These are phyloP conservation scores for Gossypium laxum DNA, from an alignment of 441 rosid species.

Conservation along the genomic window DNA sequence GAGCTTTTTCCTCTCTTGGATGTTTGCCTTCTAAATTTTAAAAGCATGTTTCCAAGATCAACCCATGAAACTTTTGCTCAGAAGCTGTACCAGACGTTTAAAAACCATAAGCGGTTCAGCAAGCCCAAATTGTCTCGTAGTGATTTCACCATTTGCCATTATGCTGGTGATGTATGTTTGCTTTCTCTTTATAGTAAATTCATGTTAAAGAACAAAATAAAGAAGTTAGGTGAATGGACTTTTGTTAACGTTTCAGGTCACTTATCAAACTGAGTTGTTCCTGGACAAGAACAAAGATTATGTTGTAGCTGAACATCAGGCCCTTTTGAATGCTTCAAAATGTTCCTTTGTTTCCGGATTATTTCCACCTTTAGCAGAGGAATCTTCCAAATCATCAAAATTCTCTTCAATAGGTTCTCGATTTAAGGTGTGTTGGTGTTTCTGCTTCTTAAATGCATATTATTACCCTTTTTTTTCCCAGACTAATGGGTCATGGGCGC, in stretches of 20 bases:
- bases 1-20: slow-evolving; percentile 18
- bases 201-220: slow-evolving; percentile 12
- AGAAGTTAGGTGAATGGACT: slow-evolving; percentile 2
- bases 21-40: background rate
- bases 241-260: slow-evolving; percentile 46
- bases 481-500: slow-evolving; percentile 11
- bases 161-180: slow-evolving; percentile 88
- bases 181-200: slow-evolving; percentile 11
- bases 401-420: slow-evolving; percentile 97
- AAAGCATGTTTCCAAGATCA: slow-evolving; percentile 95
- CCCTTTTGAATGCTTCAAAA: slow-evolving; percentile 73
- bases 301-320: slow-evolving; percentile 97
- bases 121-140: slow-evolving; percentile 88
- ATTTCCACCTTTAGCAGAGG: slow-evolving; percentile 69
- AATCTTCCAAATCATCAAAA: slow-evolving; percentile 74
- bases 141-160: slow-evolving; percentile 91
- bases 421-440: slow-evolving; percentile 61
- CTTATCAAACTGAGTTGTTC: slow-evolving; percentile 90
- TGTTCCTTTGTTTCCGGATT: slow-evolving; percentile 79
- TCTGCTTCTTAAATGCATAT: slow-evolving; percentile 7
- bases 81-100: slow-evolving; percentile 90
- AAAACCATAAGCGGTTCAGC: slow-evolving; percentile 77
- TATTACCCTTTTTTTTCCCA: slow-evolving; percentile 1
- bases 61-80: slow-evolving; percentile 97
- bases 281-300: slow-evolving; percentile 98